Conservation (phyloP, 2,329 filamentous ascomycete species). For the Xylariaceae sp. region DNA sequence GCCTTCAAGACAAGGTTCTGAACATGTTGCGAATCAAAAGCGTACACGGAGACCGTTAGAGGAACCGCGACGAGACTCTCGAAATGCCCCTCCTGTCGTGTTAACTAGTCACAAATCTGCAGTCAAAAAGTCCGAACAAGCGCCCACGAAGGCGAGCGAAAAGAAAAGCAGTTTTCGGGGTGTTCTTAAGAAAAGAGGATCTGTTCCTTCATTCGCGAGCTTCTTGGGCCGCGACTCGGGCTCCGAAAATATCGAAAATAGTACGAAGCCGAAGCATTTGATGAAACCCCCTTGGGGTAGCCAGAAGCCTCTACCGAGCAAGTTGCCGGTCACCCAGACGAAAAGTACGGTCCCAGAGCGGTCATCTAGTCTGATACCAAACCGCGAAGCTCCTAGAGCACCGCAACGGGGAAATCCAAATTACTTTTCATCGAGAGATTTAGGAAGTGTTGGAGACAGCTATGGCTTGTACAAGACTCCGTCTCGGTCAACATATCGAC, state of each 20-base stretch:
- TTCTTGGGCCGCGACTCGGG: constrained; percentile 53
- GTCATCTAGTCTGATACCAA: constrained; percentile 36
- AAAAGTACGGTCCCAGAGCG: constrained; percentile 37
- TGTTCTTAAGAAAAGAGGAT: constrained; percentile 55
- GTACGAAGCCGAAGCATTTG: constrained; percentile 24
- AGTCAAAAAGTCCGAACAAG: constrained; percentile 35
- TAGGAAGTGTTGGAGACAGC: constrained; percentile 33
- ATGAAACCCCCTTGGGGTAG: constrained; percentile 31
- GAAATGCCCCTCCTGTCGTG: constrained; percentile 26
- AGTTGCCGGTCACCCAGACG: constrained; percentile 26
- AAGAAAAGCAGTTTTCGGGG: constrained; percentile 53
- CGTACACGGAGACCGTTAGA: constrained; percentile 43
- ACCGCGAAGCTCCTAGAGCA: constrained; percentile 39
- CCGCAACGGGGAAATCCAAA: constrained; percentile 43
- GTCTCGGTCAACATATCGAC: constrained; percentile 53
- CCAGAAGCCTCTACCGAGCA: constrained; percentile 27
- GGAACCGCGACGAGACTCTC: constrained; percentile 20
- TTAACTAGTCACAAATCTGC: constrained; percentile 30
- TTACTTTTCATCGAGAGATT: constrained; percentile 44
- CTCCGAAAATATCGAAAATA: constrained; percentile 30
- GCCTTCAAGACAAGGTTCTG: constrained; percentile 30
- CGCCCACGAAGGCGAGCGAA: constrained; percentile 38
- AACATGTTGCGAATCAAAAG: constrained; percentile 52
- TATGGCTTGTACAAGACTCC: constrained; percentile 41
- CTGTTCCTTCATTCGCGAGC: constrained; percentile 49